Evolutionary conservation across 2,329 filamentous ascomycete genomes (phyloP).

Genomic region (Epichloe glyceriae): DNA sequence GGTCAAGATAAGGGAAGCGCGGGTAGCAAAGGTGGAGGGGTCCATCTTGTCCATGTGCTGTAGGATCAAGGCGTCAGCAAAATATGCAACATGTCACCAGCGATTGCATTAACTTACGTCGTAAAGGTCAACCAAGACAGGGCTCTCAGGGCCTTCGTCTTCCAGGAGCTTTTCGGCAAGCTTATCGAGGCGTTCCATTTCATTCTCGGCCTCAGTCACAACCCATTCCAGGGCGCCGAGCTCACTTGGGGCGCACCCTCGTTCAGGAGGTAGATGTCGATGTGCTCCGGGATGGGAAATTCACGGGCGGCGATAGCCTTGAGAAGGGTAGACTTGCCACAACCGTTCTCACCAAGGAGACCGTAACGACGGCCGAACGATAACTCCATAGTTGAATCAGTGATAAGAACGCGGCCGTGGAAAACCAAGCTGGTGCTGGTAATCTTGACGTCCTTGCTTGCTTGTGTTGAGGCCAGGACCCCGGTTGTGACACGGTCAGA

Average conservation of each 20-base stretch:
- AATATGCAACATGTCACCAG: neutral
- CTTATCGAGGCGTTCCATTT: conserved; percentile 81
- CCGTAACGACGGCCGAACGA: conserved; percentile 89
- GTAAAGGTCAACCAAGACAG: conserved; percentile 84
- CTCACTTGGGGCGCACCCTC: conserved; percentile 87
- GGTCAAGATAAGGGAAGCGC: conserved; percentile 90
- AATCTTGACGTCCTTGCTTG: conserved; percentile 94
- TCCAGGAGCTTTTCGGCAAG: conserved; percentile 84
- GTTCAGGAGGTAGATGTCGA: conserved; percentile 97
- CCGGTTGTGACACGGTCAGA: conserved; percentile 97
- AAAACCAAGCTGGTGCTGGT: conserved; percentile 88
- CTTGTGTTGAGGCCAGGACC: conserved; percentile 72
- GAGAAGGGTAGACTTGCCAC: conserved; percentile 94
- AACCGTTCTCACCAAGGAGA: conserved; percentile 95
- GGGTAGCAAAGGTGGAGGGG: conserved; percentile 89
- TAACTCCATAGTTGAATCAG: conserved; percentile 84
- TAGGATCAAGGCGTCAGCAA: conserved; percentile 10
- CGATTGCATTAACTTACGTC: conserved; percentile 49
- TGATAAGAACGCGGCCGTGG: conserved; percentile 93
- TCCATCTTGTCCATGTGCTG: conserved; percentile 99
- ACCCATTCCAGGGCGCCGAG: conserved; percentile 95
- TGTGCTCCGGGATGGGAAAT: conserved; percentile 87
- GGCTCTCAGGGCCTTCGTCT: conserved; percentile 81
- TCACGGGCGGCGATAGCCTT: conserved; percentile 91
- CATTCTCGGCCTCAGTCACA: conserved; percentile 82